These are phyloP conservation scores for Chrysoporthe austroafricana DNA, from an alignment of 2,329 filamentous ascomycete genomes.

Conservation along the genomic window DNA sequence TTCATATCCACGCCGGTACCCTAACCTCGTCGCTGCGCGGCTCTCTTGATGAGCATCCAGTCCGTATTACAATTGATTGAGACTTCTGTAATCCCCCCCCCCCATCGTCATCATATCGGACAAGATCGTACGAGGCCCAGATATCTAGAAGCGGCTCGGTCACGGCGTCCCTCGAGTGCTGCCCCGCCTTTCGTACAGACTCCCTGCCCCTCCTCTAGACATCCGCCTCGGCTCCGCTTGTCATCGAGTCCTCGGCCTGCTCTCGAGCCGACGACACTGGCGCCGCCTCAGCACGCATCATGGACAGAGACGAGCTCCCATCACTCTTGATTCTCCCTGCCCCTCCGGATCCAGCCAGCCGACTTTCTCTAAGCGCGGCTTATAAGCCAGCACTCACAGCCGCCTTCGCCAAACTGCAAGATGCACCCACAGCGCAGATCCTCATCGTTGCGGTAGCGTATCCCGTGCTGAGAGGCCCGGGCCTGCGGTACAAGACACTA, in stretches of 20 bases:
- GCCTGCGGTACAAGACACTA: constrained; percentile 54
- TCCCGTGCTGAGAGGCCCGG: constrained; percentile 60
- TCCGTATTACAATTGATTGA: neutral
- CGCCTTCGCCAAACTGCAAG: constrained; percentile 54
- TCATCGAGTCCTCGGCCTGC: neutral
- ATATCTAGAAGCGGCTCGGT: neutral
- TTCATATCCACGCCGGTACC: neutral
- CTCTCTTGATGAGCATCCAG: neutral
- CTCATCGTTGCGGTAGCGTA: constrained; percentile 64
- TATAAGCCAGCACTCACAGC: constrained; percentile 63
- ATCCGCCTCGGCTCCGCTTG: neutral
- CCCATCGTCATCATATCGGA: neutral
- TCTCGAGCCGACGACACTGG: neutral
- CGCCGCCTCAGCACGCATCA: constrained; percentile 23
- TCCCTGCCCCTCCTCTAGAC: neutral
- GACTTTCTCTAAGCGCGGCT: constrained; percentile 56
- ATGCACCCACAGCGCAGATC: constrained; percentile 40
- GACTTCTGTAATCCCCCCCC: neutral
- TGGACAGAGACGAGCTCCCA: constrained; percentile 39
- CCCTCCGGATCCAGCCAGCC: constrained; percentile 60
- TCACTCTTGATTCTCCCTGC: constrained; percentile 67
- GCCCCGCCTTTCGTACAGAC: constrained; percentile 3
- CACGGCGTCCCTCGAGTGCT: neutral
- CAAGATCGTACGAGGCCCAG: neutral
- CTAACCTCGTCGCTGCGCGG: neutral